Base-by-base conservation (phyloP, 2,329 filamentous ascomycete genomes). In the Exutisphaerella laricina region DNA sequence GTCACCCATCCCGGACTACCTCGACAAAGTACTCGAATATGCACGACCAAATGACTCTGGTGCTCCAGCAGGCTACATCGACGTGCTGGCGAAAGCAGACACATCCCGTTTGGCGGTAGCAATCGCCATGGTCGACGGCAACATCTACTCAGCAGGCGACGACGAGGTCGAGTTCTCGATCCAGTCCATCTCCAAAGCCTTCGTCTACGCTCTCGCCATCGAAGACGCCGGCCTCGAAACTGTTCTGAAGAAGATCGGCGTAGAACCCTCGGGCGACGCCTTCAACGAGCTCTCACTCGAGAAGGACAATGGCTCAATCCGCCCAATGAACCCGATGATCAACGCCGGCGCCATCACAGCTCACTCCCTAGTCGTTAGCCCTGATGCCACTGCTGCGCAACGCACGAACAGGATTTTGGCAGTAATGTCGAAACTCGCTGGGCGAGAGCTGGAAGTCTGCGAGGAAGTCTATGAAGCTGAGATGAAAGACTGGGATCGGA, bases 111-210 rank as follows among this genome's bases (percentile, higher is more conserved):
- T 68, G 47, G 66, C 60, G 4, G 63, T 67, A 12, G 64, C 66
- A 1, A 46, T 68, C 12, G 65, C 65, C 4, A 68, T 63, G 58
- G 66, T 68, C 5, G 66, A 68, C 23, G 66, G 66, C 6, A 60
- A 64, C 12, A 25, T 68, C 1, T 68, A 68, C 55, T 67, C 64
- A 0, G 61, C 60, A 1, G 66, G 66, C 3, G 66, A 68, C 46
- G 66, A 68, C 34, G 41, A 54, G 7, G 46, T 66, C 33, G 66
- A 68, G 41, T 68, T 68, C 42, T 68, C 66, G 1, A 68, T 68
- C 23, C 65, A 68, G 41, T 68, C 65, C 51, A 68, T 68, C 38
- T 66, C 66, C 9, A 68, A 68, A 32, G 58, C 65, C 1, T 68
- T 68, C 38, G 64, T 67, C 20, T 68, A 68, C 45, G 65, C 66